Evolutionary conservation across 2,329 filamentous ascomycete genomes (phyloP).

Genomic region (Elsinoe necatrix): DNA sequence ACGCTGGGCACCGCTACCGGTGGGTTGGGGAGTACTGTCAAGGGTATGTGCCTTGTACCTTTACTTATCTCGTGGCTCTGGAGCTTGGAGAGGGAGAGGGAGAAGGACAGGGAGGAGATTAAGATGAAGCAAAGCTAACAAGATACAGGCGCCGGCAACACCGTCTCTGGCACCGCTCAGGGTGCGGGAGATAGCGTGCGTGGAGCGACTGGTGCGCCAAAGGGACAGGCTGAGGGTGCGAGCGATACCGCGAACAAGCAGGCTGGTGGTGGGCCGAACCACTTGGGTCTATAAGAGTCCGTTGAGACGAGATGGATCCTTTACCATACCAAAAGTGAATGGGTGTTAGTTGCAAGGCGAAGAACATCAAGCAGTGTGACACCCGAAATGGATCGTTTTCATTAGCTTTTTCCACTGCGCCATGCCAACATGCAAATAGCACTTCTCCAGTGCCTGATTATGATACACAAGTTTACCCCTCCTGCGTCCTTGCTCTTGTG

Average conservation of each 20-base stretch:
- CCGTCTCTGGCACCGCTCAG: neutral
- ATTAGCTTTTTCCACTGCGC: slow-evolving; percentile 3
- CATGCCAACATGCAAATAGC: neutral
- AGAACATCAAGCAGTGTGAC: neutral
- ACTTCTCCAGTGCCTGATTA: slow-evolving; percentile 6
- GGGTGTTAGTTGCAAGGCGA: too few relatives aligned
- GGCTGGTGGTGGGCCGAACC: neutral
- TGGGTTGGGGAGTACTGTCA: slow-evolving; percentile 18
- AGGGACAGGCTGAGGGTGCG: neutral
- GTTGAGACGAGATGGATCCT: neutral
- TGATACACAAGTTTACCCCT: neutral
- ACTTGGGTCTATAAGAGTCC: neutral
- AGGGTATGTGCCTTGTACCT: slow-evolving; percentile 15
- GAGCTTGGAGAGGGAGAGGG: too few relatives aligned
- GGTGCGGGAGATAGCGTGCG: slow-evolving; percentile 3
- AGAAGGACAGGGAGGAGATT: neutral
- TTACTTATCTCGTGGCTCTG: too few relatives aligned
- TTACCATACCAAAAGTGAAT: too few relatives aligned
- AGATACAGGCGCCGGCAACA: neutral
- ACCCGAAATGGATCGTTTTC: neutral
- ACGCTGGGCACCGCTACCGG: slow-evolving; percentile 17
- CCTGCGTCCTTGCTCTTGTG: neutral
- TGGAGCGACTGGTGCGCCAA: neutral
- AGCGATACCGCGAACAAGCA: neutral
- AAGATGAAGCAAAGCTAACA: neutral